Conservation (phyloP, 116 monocot species). For the Iris pallida region DNA sequence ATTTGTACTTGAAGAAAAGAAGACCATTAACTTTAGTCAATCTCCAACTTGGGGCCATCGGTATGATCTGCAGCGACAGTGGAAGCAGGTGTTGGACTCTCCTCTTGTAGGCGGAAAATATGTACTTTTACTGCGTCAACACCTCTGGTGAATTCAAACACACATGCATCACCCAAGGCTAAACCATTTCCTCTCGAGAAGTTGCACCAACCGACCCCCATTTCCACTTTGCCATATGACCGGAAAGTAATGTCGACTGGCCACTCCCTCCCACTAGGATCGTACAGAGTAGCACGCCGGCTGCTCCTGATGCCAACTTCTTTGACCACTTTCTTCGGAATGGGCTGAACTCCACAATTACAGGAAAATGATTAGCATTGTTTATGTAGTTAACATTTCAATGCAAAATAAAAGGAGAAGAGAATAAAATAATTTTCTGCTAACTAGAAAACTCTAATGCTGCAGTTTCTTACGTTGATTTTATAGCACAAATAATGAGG, state of each 20-base stretch:
- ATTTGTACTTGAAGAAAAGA: too few relatives aligned
- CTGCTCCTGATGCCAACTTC: not conserved
- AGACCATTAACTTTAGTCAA: too few relatives aligned
- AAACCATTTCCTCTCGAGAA: constrained; percentile 24
- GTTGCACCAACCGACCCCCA: constrained; percentile 16
- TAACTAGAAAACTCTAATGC: too few relatives aligned
- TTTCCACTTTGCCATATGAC: not conserved
- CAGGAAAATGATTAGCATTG: too few relatives aligned
- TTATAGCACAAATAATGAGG: too few relatives aligned
- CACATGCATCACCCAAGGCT: constrained; percentile 23
- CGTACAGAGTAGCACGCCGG: not conserved
- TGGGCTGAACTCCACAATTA: not conserved
- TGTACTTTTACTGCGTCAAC: constrained; percentile 7
- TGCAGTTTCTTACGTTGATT: too few relatives aligned
- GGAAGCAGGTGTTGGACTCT: not conserved
- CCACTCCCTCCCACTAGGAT: constrained; percentile 16
- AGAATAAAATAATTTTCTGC: too few relatives aligned
- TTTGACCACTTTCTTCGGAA: not conserved
- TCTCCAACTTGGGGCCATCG: too few relatives aligned
- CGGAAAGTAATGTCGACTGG: not conserved
- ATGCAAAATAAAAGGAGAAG: too few relatives aligned
- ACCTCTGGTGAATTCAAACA: constrained; percentile 19
- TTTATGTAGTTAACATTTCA: too few relatives aligned
- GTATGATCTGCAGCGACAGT: too few relatives aligned
- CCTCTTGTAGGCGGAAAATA: not conserved